These are phyloP conservation scores for Daldinia caldariorum DNA, from an alignment of 495 filamentous ascomycete genomes.

Conservation along the genomic window DNA sequence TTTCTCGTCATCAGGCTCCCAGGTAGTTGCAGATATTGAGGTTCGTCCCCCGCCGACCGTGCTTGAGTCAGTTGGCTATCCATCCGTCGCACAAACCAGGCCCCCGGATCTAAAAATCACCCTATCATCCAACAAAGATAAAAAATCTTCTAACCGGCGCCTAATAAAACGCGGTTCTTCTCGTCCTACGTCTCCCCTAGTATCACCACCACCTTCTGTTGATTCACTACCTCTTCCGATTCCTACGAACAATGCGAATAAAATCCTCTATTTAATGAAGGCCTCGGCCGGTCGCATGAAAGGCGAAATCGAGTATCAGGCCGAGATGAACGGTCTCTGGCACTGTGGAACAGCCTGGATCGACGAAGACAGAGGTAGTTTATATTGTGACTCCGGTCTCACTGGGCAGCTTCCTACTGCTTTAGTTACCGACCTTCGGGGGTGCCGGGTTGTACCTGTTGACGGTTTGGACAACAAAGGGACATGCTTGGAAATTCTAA, in stretches of 20 bases:
- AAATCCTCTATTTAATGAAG: conserved; percentile 74
- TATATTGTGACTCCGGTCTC: conserved; percentile 69
- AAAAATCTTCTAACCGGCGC: conserved; percentile 53
- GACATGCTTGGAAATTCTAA: conserved; percentile 83
- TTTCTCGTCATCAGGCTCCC: conserved; percentile 61
- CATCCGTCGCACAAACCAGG: conserved; percentile 49
- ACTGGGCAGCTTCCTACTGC: conserved; percentile 58
- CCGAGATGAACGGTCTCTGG: conserved; percentile 65
- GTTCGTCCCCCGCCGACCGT: conserved; percentile 48
- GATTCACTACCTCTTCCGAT: conserved; percentile 66
- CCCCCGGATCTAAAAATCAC: conserved; percentile 51
- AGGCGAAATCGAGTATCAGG: conserved; percentile 72
- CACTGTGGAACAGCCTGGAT: conserved; percentile 70
- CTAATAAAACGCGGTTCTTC: conserved; percentile 61
- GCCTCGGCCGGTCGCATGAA: conserved; percentile 74
- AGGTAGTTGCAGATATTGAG: conserved; percentile 53
- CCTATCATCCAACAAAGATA: conserved; percentile 56
- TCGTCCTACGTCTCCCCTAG: conserved; percentile 59
- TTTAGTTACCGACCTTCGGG: conserved; percentile 81
- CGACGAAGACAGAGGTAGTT: conserved; percentile 69
- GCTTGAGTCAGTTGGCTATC: conserved; percentile 52
- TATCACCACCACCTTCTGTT: conserved; percentile 58
- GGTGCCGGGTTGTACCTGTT: conserved; percentile 80
- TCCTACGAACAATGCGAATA: conserved; percentile 68
- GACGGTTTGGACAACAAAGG: conserved; percentile 69